Evolutionary conservation across 2,329 filamentous ascomycete genomes (phyloP).

Genomic region (Trichoderma sp.): DNA sequence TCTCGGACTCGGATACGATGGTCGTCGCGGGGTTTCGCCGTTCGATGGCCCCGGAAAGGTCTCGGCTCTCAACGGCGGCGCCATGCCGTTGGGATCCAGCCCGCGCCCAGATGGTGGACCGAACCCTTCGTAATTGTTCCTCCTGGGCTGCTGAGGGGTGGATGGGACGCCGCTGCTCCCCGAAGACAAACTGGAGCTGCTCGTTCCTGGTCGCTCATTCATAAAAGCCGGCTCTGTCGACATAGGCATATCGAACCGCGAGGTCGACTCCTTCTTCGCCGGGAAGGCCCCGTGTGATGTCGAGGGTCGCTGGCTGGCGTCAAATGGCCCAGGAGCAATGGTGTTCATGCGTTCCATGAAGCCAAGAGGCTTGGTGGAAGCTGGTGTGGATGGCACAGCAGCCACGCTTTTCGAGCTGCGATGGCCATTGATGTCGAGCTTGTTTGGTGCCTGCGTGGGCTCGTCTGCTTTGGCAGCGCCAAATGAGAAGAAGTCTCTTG

Average conservation of each 20-base stretch:
- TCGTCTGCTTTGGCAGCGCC: constrained; percentile 38
- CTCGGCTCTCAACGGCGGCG: constrained; percentile 50
- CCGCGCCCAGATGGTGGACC: constrained; percentile 50
- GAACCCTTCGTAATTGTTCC: constrained; percentile 62
- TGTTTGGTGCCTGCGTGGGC: constrained; percentile 45
- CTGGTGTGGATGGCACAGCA: not conserved
- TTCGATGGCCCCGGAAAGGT: constrained; percentile 53
- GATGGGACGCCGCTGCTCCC: constrained; percentile 36
- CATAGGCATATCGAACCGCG: constrained; percentile 29
- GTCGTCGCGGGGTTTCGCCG: constrained; percentile 46
- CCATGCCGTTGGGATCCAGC: constrained; percentile 44
- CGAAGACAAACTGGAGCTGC: constrained; percentile 30
- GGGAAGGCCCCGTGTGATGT: constrained; percentile 42
- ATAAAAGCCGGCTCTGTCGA: constrained; percentile 18
- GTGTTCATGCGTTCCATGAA: constrained; percentile 65
- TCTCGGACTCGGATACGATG: constrained; percentile 52
- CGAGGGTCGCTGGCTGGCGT: constrained; percentile 47
- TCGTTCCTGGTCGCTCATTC: constrained; percentile 29
- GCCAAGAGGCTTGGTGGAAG: constrained; percentile 25
- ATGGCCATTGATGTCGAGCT: constrained; percentile 54
- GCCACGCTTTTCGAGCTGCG: constrained; percentile 38
- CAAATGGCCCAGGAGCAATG: constrained; percentile 69
- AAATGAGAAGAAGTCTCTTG: constrained; percentile 51
- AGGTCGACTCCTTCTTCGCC: constrained; percentile 37
- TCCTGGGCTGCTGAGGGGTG: constrained; percentile 48